Percentiles rank a stretch among this genome's conserved stretches.
These are phyloP conservation scores for Penicillium cataractarum DNA, from an alignment of 495 filamentous ascomycete species.

Conservation along the genomic window DNA sequence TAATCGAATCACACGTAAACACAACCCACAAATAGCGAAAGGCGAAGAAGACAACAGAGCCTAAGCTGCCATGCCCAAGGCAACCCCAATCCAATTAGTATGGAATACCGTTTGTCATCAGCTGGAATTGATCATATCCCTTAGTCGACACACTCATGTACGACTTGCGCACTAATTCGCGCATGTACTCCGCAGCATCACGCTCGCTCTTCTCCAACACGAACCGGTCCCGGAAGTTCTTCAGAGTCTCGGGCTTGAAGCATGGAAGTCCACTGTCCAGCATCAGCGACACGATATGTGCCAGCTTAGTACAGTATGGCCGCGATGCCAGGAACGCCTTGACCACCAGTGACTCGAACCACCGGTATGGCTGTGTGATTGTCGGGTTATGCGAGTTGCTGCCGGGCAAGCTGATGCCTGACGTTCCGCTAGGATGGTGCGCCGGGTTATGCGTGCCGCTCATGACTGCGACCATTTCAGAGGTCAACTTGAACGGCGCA, in stretches of 20 bases:
- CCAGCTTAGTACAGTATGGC: conserved; percentile 81
- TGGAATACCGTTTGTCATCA: conserved; percentile 96
- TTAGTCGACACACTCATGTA: conserved; percentile 86
- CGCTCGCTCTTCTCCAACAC: conserved; percentile 91
- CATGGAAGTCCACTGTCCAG: conserved; percentile 94
- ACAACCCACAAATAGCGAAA: background rate
- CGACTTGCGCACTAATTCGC: conserved; percentile 83
- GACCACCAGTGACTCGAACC: conserved; percentile 95
- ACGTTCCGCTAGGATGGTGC: conserved; percentile 29
- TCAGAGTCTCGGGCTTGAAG: conserved; percentile 95
- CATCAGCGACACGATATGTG: conserved; percentile 91
- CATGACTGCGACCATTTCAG: conserved; percentile 98
- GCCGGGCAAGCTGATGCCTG: conserved; percentile 38
- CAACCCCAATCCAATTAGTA: conserved; percentile 53
- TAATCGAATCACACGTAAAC: background rate
- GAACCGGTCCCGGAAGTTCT: conserved; percentile 90
- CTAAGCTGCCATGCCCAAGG: background rate
- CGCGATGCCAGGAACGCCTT: conserved; percentile 95
- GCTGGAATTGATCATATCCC: conserved; percentile 95
- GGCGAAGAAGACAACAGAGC: background rate
- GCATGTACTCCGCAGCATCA: conserved; percentile 94
- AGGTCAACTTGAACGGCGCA: conserved; percentile 96
- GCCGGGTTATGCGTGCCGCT: conserved; percentile 66
- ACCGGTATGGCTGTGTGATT: conserved; percentile 84
- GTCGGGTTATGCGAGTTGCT: conserved; percentile 51